A percentile compares a stretch with the other conserved stretches of the same genome.
Evolutionary conservation across 2,329 filamentous ascomycete species (phyloP).

Genomic region (Aspergillus transmontanensis): DNA sequence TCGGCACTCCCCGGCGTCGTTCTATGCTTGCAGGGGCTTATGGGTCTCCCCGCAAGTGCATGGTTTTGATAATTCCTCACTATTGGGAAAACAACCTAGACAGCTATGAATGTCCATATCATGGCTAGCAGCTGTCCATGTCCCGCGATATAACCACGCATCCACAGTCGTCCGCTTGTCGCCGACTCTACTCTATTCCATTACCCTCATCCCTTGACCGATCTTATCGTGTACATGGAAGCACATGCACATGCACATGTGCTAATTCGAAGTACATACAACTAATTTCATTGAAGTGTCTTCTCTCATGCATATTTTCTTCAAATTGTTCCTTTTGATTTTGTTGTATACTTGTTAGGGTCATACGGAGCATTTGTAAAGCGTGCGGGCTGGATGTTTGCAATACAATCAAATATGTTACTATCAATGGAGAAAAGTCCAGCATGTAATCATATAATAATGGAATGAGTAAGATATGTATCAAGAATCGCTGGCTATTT

Average conservation of each 20-base stretch:
- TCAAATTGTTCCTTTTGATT: conserved; percentile 6
- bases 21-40: neutral
- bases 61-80: neutral
- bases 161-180: neutral
- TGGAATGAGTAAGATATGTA: conserved; percentile 4
- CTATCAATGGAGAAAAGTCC: neutral
- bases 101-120: neutral
- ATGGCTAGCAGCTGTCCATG: neutral
- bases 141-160: neutral
- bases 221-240: conserved; percentile 14
- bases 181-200: neutral
- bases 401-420: neutral
- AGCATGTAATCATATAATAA: conserved; percentile 13
- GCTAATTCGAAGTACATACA: conserved; percentile 18
- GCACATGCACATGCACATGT: conserved; percentile 12
- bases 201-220: conserved; percentile 1
- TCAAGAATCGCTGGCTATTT: neutral
- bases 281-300: conserved; percentile 13
- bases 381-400: conserved; percentile 6
- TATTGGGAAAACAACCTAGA: neutral
- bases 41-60: neutral
- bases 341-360: conserved; percentile 11
- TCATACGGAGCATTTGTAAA: conserved; percentile 13
- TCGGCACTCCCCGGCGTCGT: neutral
- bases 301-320: conserved; percentile 6